A percentile compares a stretch with the other conserved stretches of the same genome.
These are phyloP conservation scores for Clarireedia sp. DNA, from an alignment of 2,329 filamentous ascomycete genomes.

Conservation along the genomic window DNA sequence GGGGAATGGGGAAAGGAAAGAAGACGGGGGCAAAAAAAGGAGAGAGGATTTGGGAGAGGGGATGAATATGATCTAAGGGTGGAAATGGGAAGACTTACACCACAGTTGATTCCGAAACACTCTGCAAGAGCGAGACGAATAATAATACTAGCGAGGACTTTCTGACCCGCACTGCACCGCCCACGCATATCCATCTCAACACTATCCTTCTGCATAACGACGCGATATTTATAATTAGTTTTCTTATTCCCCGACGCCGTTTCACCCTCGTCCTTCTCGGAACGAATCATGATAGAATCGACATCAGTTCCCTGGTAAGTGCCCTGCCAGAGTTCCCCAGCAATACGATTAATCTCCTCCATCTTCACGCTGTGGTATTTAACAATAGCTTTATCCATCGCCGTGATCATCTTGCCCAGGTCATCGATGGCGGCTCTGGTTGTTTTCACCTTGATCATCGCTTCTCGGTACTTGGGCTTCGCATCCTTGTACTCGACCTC, in stretches of 20 bases:
- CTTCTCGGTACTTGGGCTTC: slow-evolving; percentile 70
- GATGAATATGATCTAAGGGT: too few species aligned
- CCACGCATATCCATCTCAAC: slow-evolving; percentile 99
- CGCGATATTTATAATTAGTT: slow-evolving; percentile 90
- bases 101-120: slow-evolving; percentile 93
- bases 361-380: slow-evolving; percentile 94
- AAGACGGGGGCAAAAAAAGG: background rate
- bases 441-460: slow-evolving; percentile 82
- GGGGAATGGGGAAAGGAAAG: background rate
- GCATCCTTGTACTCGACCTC: slow-evolving; percentile 82
- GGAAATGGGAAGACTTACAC: slow-evolving; percentile 33
- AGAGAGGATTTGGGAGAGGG: background rate
- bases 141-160: slow-evolving; percentile 93
- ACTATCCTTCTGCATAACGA: slow-evolving; percentile 96
- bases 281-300: slow-evolving; percentile 90
- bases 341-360: slow-evolving; percentile 94
- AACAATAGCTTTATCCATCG: slow-evolving; percentile 95
- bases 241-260: slow-evolving; percentile 40
- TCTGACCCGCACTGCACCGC: slow-evolving; percentile 91
- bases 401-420: slow-evolving; percentile 69
- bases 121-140: slow-evolving; percentile 93
- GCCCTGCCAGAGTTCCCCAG: slow-evolving; percentile 91
- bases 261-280: slow-evolving; percentile 70
- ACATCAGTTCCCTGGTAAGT: slow-evolving; percentile 97
- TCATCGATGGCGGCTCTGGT: slow-evolving; percentile 92